Percentiles rank a stretch among this genome's conserved stretches.
phyloP scores from a whole-genome alignment of 225 moss, liverwort and hornwort genomes.

The Climacium dendroides region DNA sequence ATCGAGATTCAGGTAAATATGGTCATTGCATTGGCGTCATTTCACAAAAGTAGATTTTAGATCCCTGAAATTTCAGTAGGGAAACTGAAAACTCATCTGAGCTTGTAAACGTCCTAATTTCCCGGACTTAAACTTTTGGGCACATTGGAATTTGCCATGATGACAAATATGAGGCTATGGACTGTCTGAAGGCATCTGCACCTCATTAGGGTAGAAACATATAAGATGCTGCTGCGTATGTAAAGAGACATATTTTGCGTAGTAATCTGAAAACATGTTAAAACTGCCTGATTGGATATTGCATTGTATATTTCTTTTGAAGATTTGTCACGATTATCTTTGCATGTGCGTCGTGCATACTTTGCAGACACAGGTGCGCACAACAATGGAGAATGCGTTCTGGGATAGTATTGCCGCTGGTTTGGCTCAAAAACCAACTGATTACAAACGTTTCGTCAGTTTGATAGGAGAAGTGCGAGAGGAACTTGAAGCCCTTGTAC shows the following conservation, averaged over 20 bases:
- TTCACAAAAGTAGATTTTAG: neutral
- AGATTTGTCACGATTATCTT: neutral
- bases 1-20: constrained; percentile 40
- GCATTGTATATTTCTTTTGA: neutral
- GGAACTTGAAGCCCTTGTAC: constrained; percentile 77
- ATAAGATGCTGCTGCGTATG: neutral
- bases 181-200: neutral
- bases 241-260: neutral
- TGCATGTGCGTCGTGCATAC: neutral
- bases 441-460: constrained; percentile 67
- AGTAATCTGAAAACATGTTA: neutral
- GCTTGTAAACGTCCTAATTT: too few relatives aligned
- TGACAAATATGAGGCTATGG: neutral
- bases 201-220: neutral
- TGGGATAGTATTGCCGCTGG: constrained; percentile 81
- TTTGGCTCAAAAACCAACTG: constrained; percentile 64
- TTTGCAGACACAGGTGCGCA: constrained; percentile 61
- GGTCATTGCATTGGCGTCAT: neutral
- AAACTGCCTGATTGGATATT: neutral
- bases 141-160: neutral
- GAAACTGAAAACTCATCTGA: neutral
- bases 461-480: constrained; percentile 82
- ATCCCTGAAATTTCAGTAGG: neutral
- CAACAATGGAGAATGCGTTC: constrained; percentile 87
- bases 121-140: neutral